Conservation (phyloP, 148 eudicot species). For the Camellia sinensis region DNA sequence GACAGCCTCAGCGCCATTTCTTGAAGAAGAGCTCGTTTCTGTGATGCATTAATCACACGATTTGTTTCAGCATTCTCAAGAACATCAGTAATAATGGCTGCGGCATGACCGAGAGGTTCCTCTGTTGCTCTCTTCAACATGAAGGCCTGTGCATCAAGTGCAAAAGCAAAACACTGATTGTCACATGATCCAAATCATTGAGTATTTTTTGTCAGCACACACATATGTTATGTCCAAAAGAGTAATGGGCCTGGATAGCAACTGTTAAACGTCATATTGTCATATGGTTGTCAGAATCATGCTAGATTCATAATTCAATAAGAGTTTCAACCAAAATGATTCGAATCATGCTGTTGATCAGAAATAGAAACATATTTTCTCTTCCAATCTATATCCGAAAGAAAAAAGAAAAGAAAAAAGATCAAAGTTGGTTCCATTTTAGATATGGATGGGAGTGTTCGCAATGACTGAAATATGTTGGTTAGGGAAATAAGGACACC, state of each 20-base stretch:
- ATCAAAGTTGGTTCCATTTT: too few species aligned
- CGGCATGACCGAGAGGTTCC: conserved; percentile 95
- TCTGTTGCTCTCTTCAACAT: conserved; percentile 87
- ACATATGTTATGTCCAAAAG: not conserved
- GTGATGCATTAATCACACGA: conserved; percentile 69
- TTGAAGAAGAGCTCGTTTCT: conserved; percentile 90
- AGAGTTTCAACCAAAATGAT: too few species aligned
- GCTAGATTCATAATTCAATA: too few species aligned
- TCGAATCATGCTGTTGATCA: too few species aligned
- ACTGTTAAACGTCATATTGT: not conserved
- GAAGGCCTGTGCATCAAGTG: conserved; percentile 55
- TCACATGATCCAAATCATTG: not conserved
- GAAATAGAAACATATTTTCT: too few species aligned
- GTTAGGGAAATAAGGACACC: too few species aligned
- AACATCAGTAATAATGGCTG: conserved; percentile 80
- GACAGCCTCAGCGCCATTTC: conserved; percentile 88
- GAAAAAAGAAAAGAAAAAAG: too few species aligned
- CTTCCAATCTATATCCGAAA: too few species aligned
- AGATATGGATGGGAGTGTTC: too few species aligned
- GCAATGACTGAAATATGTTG: too few species aligned
- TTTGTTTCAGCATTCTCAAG: conserved; percentile 86
- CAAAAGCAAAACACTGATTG: not conserved
- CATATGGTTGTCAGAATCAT: too few species aligned
- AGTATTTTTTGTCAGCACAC: not conserved
- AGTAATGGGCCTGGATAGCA: not conserved